These are phyloP conservation scores for Parietaria judaica DNA, from an alignment of 306 rosid genomes.

Conservation along the genomic window DNA sequence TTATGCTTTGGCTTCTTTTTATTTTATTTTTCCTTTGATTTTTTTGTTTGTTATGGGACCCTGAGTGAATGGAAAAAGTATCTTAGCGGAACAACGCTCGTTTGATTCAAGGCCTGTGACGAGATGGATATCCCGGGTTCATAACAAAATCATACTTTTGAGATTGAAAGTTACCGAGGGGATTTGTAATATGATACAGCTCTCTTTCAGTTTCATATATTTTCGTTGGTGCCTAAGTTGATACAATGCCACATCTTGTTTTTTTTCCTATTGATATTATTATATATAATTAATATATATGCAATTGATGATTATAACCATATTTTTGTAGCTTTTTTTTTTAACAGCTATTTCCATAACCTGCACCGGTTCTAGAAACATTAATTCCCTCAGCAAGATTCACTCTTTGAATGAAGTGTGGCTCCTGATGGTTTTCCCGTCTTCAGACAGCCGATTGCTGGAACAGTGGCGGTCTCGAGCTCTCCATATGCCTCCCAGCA, in stretches of 20 bases:
- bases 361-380: too few relatives aligned
- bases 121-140: too few relatives aligned
- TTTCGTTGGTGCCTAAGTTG: not conserved
- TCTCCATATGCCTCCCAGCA: slow-evolving; percentile 80
- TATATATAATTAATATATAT: not conserved
- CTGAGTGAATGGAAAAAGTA: too few relatives aligned
- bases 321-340: not conserved
- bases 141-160: not conserved
- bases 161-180: not conserved
- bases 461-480: slow-evolving; percentile 46
- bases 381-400: slow-evolving; percentile 35
- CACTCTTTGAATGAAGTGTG: slow-evolving; percentile 16
- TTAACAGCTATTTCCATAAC: slow-evolving; percentile 4
- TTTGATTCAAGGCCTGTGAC: too few relatives aligned
- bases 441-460: slow-evolving; percentile 45
- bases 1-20: too few relatives aligned
- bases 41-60: too few relatives aligned
- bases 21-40: too few relatives aligned
- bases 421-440: slow-evolving; percentile 36
- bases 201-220: not conserved
- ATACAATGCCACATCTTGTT: not conserved
- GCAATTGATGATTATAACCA: not conserved
- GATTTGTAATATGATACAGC: not conserved
- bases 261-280: not conserved
- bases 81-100: too few relatives aligned